A percentile compares a stretch with the other conserved stretches of the same genome.
These are phyloP conservation scores for Magnaporthales sp. DNA, from an alignment of 2,329 filamentous ascomycete species.

Conservation along the genomic window DNA sequence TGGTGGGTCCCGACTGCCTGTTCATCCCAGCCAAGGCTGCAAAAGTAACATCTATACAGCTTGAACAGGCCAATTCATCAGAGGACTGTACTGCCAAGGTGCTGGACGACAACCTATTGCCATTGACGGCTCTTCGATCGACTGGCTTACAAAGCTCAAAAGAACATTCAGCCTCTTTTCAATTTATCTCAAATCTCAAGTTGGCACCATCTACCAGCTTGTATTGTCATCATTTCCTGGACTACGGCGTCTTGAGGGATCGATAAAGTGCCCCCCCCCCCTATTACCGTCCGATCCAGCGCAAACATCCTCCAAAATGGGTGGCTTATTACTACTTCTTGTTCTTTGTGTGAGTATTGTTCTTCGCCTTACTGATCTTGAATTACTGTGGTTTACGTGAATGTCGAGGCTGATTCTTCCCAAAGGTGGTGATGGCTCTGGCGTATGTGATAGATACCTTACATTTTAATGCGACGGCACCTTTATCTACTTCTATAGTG, in stretches of 20 bases:
- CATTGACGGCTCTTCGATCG: not conserved
- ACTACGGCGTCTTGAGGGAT: not conserved
- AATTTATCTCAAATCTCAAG: not conserved
- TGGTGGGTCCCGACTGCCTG: not conserved
- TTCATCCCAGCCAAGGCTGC: not conserved
- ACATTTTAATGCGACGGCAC: not conserved
- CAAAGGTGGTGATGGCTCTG: slow-evolving; percentile 45
- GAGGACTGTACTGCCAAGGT: not conserved
- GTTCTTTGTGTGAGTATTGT: slow-evolving; percentile 20
- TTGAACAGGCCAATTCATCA: not conserved
- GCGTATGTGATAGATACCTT: slow-evolving; percentile 33
- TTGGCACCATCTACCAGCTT: not conserved
- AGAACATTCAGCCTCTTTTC: not conserved
- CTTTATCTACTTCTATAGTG: not conserved
- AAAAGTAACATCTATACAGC: not conserved
- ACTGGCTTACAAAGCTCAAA: not conserved
- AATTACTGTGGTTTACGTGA: not conserved
- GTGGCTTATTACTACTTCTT: slow-evolving; percentile 23
- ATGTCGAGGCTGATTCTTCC: slow-evolving; percentile 11
- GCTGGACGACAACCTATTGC: not conserved
- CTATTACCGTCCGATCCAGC: not conserved
- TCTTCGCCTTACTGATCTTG: not conserved
- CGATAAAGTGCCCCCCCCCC: not conserved
- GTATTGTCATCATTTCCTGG: not conserved
- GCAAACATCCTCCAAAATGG: slow-evolving; percentile 16